Conservation (phyloP, 805 yeast species). For the Hemisphaericaspora nanyangensis region DNA sequence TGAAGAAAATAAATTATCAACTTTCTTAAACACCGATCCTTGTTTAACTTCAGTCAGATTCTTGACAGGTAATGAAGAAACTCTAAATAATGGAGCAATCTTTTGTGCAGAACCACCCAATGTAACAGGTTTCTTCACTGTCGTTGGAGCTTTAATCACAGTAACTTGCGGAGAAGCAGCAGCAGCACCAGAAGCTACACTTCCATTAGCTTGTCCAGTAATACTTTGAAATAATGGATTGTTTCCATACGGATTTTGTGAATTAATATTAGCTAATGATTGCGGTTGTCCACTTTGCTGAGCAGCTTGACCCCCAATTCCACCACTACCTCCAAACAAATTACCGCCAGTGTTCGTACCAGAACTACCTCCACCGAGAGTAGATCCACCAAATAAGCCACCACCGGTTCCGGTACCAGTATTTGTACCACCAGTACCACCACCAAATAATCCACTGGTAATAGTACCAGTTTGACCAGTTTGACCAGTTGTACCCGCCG, state of each 20-base stretch:
- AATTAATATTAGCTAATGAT: conserved; percentile 24
- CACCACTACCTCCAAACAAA: not conserved
- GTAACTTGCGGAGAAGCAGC: conserved; percentile 23
- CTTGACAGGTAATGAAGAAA: conserved; percentile 16
- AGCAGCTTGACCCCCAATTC: conserved; percentile 11
- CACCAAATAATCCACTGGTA: conserved; percentile 48
- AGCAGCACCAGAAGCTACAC: too few relatives aligned
- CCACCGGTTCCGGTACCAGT: conserved; percentile 8
- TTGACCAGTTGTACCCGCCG: conserved; percentile 17
- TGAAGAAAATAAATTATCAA: conserved; percentile 29
- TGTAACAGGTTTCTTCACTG: conserved; percentile 54
- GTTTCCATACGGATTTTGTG: conserved; percentile 70
- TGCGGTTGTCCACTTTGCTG: too few relatives aligned
- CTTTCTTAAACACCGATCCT: conserved; percentile 8
- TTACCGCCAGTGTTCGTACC: not conserved
- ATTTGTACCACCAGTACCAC: conserved; percentile 3
- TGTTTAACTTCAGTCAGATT: conserved; percentile 7
- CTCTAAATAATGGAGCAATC: conserved; percentile 50
- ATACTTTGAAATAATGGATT: conserved; percentile 61
- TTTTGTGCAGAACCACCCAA: conserved; percentile 54
- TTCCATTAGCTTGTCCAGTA: conserved; percentile 18
- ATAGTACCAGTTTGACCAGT: too few relatives aligned
- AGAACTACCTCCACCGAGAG: not conserved
- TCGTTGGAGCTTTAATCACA: conserved; percentile 16
- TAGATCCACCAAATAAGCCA: conserved; percentile 14